A percentile compares a stretch with the other conserved stretches of the same genome.
Evolutionary conservation across 805 yeast genomes (phyloP).

Genomic region (Barnettozyma sucrosica): DNA sequence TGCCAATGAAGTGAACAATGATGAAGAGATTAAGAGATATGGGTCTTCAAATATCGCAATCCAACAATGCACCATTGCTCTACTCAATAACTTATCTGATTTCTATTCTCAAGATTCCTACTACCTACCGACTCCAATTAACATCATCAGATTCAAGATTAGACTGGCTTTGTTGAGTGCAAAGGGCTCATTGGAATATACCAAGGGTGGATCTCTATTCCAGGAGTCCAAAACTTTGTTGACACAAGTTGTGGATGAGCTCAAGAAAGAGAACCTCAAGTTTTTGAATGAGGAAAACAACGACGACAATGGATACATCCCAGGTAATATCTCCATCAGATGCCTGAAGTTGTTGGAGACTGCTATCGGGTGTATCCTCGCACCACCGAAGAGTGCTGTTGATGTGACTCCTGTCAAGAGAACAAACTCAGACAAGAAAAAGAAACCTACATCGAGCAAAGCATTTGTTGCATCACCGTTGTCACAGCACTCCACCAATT

Average conservation of each 20-base stretch:
- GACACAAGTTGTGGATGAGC: conserved; percentile 41
- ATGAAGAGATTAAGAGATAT: conserved; percentile 27
- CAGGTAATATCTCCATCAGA: conserved; percentile 56
- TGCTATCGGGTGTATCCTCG: conserved; percentile 55
- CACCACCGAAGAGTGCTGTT: conserved; percentile 31
- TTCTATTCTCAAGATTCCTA: conserved; percentile 35
- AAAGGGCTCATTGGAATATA: conserved; percentile 73
- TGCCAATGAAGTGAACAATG: conserved; percentile 31
- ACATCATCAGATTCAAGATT: conserved; percentile 55
- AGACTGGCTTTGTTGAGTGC: conserved; percentile 62
- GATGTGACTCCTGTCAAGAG: conserved; percentile 6
- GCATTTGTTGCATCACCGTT: conserved; percentile 11
- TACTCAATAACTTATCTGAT: conserved; percentile 45
- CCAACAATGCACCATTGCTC: conserved; percentile 62
- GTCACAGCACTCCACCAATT: conserved; percentile 8
- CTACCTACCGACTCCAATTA: conserved; percentile 58
- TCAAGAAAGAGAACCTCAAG: conserved; percentile 39
- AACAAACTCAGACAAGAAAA: conserved; percentile 12
- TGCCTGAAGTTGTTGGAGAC: conserved; percentile 52
- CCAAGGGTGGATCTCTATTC: conserved; percentile 75
- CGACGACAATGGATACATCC: conserved; percentile 32
- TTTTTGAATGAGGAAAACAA: conserved; percentile 26
- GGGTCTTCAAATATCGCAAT: conserved; percentile 57
- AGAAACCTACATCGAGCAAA: conserved; percentile 7
- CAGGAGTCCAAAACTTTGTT: conserved; percentile 61